Percentiles rank a stretch among this genome's conserved stretches.
phyloP scores from a whole-genome alignment of 208 protist species.

The Leishmania lainsoni region DNA sequence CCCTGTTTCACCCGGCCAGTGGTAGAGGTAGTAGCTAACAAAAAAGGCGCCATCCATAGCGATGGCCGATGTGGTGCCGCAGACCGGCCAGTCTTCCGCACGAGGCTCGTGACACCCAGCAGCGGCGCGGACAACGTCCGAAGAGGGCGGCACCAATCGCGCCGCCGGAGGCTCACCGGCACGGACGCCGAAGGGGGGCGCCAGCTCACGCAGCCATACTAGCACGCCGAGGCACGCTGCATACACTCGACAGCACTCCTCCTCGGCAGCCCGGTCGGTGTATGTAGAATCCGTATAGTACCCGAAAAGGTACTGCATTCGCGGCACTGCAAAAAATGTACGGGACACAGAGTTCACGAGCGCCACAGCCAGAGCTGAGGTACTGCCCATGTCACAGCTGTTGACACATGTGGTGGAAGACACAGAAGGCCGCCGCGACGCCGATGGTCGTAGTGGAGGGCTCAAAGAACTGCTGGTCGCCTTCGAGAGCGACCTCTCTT shows the following conservation, averaged over 20 bases:
- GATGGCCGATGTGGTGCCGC: slow-evolving; percentile 53
- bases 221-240: slow-evolving; percentile 33
- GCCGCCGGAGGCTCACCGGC: neutral
- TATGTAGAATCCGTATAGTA: slow-evolving; percentile 14
- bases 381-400: neutral
- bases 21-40: slow-evolving; percentile 36
- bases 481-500: neutral
- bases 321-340: slow-evolving; percentile 44
- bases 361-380: neutral
- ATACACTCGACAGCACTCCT: slow-evolving; percentile 26
- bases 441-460: neutral
- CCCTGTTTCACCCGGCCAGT: slow-evolving; percentile 10
- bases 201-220: slow-evolving; percentile 36
- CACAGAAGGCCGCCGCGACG: neutral
- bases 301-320: slow-evolving; percentile 54
- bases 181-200: slow-evolving; percentile 7
- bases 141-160: neutral
- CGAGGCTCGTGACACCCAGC: neutral
- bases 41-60: slow-evolving; percentile 76
- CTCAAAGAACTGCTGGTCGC: neutral
- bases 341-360: slow-evolving; percentile 32
- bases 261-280: neutral
- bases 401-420: neutral
- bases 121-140: neutral
- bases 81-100: slow-evolving; percentile 26